Conservation (phyloP, 441 rosid species). For the Pelargonium citronellum region DNA sequence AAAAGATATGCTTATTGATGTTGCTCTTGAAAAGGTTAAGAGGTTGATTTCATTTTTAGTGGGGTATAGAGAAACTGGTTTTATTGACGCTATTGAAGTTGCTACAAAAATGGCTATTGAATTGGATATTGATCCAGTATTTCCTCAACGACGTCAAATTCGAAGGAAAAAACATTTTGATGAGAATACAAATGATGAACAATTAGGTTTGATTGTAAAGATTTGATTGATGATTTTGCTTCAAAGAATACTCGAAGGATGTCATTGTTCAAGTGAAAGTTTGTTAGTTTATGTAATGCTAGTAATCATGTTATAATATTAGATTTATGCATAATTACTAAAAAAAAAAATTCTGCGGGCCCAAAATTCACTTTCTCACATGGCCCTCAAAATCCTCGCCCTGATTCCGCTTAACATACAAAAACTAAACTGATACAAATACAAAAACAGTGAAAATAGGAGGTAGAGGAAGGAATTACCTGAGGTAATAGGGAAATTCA, state of each 20-base stretch:
- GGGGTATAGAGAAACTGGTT: not conserved
- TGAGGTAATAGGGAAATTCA: conserved; percentile 65
- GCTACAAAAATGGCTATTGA: not conserved
- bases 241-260: no score
- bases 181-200: not conserved
- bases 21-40: not conserved
- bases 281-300: no score
- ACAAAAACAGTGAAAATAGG: not conserved
- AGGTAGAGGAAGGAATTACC: conserved; percentile 26
- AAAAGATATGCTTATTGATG: not conserved
- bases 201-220: not conserved
- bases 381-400: no score
- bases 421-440: not conserved
- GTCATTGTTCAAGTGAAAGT: no score
- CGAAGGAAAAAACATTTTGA: not conserved
- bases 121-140: not conserved
- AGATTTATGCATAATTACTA: no score
- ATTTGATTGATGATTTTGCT: no score
- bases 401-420: no score
- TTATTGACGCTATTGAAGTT: not conserved
- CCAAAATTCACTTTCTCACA: no score
- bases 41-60: not conserved
- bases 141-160: not conserved
- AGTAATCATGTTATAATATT: no score
- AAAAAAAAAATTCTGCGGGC: no score